These are phyloP conservation scores for Mortierella sp. DNA, from an alignment of 371 early-diverging fungal species.

Conservation along the genomic window DNA sequence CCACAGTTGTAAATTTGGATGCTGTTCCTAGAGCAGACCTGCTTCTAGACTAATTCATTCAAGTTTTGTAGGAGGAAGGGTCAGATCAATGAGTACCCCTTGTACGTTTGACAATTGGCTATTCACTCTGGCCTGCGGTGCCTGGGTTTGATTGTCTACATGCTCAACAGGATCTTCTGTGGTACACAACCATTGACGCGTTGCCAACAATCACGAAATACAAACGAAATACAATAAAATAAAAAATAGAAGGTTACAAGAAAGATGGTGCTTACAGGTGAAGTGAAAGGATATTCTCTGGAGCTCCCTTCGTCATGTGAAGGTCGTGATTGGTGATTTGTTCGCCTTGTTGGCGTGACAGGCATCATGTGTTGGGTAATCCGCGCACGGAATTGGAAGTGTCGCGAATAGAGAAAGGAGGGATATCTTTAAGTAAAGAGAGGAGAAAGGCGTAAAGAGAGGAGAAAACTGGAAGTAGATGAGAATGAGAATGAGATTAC, in stretches of 20 bases:
- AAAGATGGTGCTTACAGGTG: conserved; percentile 6
- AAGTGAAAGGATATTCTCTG: background rate
- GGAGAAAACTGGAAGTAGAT: background rate
- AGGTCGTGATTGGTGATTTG: conserved; percentile 4
- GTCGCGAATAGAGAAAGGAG: background rate
- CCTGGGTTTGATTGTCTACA: background rate
- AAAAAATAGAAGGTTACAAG: background rate
- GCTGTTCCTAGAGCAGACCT: conserved; percentile 7
- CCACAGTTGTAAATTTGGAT: conserved; percentile 23
- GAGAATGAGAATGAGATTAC: background rate
- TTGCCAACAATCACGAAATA: background rate
- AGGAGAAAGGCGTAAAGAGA: background rate
- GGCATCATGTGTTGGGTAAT: conserved; percentile 1
- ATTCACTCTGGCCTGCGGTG: background rate
- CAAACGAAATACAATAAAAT: background rate
- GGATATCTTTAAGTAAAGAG: background rate
- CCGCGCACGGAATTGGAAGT: background rate
- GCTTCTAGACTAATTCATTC: conserved; percentile 9
- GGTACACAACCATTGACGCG: background rate
- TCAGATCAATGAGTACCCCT: background rate
- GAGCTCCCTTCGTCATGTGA: background rate
- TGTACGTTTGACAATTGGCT: background rate
- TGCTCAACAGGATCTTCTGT: background rate
- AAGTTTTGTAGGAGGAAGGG: background rate
- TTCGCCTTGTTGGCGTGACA: conserved; percentile 13